Evolutionary conservation across 768 basidiomycete genomes (phyloP), one percentile per base, ranked within the genome.

Genomic region (Lactifluus rugatus): DNA sequence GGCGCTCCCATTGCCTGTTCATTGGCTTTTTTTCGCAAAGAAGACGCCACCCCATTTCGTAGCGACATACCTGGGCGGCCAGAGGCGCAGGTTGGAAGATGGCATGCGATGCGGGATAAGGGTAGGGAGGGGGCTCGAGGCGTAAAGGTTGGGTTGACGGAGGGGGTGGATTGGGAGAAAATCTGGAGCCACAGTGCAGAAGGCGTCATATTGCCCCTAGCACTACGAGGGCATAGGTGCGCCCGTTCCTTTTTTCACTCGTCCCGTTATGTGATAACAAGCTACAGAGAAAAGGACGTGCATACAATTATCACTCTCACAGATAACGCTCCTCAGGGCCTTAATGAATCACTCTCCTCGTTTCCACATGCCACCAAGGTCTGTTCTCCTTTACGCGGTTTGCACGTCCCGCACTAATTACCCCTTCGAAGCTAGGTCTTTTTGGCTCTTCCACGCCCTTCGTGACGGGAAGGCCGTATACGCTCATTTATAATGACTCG

Each of bases 381-480:
- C 31, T 52, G 77, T 70, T 14, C 45, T 44, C 44, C 54, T 31
- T 17, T 7, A 14, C 21, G 21, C 36, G 5, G 19, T 10, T 37
- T 56, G 16, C 57, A 6, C 52, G 16, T 23, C 42, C 19, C n/a
- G 37, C 61, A 44, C 10, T 34, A 6, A 48, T 45, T 32, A 57
- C 5, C 32, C 16, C 53, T n/a, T 47, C 17, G 17, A 65, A 88
- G 81, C 70, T 88, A 52, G 86, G 87, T 4, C 74, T 90, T 19
- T 69, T 85, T 21, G 84, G 83, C 0, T 75, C 87, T 0, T 84
- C 87, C 2, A 91, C 89, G 2, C 87, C 88, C 0, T 91, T 91
- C 67, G 71, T 88, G 5, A 90, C 87, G 1, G 89, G 88, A 13
- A 72, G 84, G 21, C 82, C 84, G 0, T 79, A 84, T 28, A 90